phyloP scores from a whole-genome alignment of 306 rosid genomes.

The Hippophae tibetana region DNA sequence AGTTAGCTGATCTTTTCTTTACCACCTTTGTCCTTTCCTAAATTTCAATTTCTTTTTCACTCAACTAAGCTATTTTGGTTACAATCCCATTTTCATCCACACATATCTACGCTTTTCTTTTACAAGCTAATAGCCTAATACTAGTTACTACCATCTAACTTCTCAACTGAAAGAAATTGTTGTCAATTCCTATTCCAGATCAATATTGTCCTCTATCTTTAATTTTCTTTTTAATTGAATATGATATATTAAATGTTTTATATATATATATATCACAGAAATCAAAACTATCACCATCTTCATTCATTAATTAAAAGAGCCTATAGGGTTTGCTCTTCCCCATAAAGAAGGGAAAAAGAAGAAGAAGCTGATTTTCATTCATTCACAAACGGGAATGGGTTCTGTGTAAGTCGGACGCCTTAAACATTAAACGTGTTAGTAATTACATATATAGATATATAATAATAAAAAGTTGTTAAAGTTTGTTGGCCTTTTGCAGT shows the following conservation, averaged over 20 bases:
- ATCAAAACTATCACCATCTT: conserved; percentile 48
- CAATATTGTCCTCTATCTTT: conserved; percentile 3
- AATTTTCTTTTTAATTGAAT: not conserved
- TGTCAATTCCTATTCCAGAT: conserved; percentile 2
- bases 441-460: conserved; percentile 1
- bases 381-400: conserved; percentile 30
- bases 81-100: conserved; percentile 35
- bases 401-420: conserved; percentile 21
- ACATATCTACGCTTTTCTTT: conserved; percentile 23
- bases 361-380: conserved; percentile 18
- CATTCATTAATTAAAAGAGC: conserved; percentile 23
- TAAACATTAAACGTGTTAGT: conserved; percentile 30
- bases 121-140: conserved; percentile 6
- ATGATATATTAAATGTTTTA: not conserved
- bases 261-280: conserved; percentile 8
- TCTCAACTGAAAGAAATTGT: conserved; percentile 5
- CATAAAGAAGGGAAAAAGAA: conserved; percentile 23
- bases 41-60: conserved; percentile 42
- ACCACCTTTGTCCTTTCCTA: conserved; percentile 83
- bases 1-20: conserved; percentile 32
- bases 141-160: too few relatives aligned
- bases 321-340: conserved; percentile 40
- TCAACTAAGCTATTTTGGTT: conserved; percentile 47
- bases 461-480: conserved; percentile 17
- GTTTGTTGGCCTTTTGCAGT: conserved; percentile 8